Evolutionary conservation across 2,329 filamentous ascomycete species (phyloP).

Genomic region (Trichoderma guizhouense): DNA sequence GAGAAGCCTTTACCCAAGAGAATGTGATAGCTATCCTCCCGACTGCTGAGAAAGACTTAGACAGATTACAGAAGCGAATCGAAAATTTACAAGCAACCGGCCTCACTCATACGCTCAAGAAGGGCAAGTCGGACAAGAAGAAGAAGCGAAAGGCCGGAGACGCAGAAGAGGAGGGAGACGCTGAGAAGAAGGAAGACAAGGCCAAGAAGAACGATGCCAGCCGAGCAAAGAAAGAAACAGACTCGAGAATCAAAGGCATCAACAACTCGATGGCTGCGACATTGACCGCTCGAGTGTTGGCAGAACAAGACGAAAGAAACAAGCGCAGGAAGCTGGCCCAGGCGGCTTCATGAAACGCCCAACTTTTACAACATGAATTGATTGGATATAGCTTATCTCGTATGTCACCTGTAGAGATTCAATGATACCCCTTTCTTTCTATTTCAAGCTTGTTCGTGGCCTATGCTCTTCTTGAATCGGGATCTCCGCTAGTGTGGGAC

Average conservation of each 20-base stretch:
- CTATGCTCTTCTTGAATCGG: background rate
- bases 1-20: slow-evolving; percentile 64
- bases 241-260: slow-evolving; percentile 58
- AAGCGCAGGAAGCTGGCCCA: slow-evolving; percentile 68
- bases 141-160: slow-evolving; percentile 63
- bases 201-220: slow-evolving; percentile 16
- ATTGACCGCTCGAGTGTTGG: slow-evolving; percentile 79
- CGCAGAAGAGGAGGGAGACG: slow-evolving; percentile 31
- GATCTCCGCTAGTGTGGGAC: background rate
- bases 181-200: slow-evolving; percentile 22
- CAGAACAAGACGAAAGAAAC: slow-evolving; percentile 79
- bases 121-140: slow-evolving; percentile 62
- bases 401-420: background rate
- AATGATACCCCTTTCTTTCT: slow-evolving; percentile 17
- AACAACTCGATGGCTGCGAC: slow-evolving; percentile 85
- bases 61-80: slow-evolving; percentile 61
- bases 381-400: slow-evolving; percentile 1
- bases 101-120: slow-evolving; percentile 84
- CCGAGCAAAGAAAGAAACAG: slow-evolving; percentile 31
- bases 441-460: background rate
- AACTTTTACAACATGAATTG: background rate
- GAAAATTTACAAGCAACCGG: slow-evolving; percentile 68
- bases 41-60: slow-evolving; percentile 65
- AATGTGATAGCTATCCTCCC: slow-evolving; percentile 84
- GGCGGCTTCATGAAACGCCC: slow-evolving; percentile 3